phyloP scores from a whole-genome alignment of 257 asterid species.

The Henckelia pumila region DNA sequence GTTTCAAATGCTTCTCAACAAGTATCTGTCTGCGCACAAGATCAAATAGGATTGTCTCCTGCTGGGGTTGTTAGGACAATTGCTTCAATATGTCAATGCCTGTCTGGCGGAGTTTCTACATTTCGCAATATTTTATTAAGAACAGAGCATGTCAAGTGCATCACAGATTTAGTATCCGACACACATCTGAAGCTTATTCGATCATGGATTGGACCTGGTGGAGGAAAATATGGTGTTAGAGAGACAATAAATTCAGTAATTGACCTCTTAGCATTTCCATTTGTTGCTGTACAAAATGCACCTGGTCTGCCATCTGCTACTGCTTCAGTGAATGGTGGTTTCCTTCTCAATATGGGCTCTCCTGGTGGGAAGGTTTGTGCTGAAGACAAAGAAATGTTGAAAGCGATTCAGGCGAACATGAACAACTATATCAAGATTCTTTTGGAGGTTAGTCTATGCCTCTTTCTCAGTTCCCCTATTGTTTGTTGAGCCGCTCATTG shows the following conservation, averaged over 20 bases:
- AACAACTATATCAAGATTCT: conserved; percentile 85
- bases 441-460: conserved; percentile 58
- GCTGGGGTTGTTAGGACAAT: conserved; percentile 84
- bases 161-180: conserved; percentile 65
- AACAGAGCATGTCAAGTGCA: conserved; percentile 63
- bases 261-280: conserved; percentile 92
- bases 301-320: conserved; percentile 81
- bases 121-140: conserved; percentile 81
- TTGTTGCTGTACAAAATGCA: conserved; percentile 81
- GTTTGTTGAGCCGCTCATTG: neutral
- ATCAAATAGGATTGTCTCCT: conserved; percentile 78
- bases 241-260: conserved; percentile 72
- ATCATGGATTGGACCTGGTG: conserved; percentile 91
- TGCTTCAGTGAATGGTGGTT: conserved; percentile 96
- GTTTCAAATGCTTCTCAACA: conserved; percentile 41
- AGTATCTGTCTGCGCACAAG: conserved; percentile 36
- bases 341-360: conserved; percentile 89
- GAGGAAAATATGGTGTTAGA: conserved; percentile 79
- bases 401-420: conserved; percentile 78
- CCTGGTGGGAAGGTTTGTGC: conserved; percentile 91
- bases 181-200: conserved; percentile 71
- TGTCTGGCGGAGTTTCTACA: conserved; percentile 82
- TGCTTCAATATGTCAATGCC: conserved; percentile 88
- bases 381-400: conserved; percentile 91
- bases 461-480: neutral